Evolutionary conservation across 2,329 filamentous ascomycete species (phyloP), one percentile per base, ranked within the genome.

Genomic region (Aspergillus carbonarius): DNA sequence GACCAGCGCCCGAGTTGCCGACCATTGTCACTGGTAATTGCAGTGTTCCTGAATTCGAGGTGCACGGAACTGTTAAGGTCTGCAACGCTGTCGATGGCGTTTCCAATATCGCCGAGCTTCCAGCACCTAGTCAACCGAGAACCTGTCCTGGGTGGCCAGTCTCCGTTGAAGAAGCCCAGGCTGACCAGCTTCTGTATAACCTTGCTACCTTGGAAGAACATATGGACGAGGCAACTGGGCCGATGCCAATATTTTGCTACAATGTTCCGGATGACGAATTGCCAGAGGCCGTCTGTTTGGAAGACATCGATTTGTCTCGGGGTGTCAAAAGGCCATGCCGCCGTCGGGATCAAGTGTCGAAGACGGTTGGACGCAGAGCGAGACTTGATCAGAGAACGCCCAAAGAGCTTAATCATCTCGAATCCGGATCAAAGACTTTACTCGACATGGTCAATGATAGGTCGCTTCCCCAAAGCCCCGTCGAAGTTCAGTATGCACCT

Each of bases 261-360:
- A 6, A 54, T 2, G 46, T 56, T 4, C 52, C 56, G 5, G 59
- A 61, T 27, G 34, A 56, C 12, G 25, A 60, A 27, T 42, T 59
- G 6, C 57, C 57, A 0, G 34, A 17, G 4, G 34, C 37, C 0
- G 40, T 58, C 17, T 32, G 15, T 15, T 40, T 60, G 35, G 12
- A 27, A 12, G 57, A 63, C 5, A 17, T 61, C 12, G 53, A 63
- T 27, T 10, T 61, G 15, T 47, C 44, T 8, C 13, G 23, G 37
- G 54, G 58, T 5, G 7, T 53, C n/a, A 50, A 39, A 15, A 49
- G 39, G 12, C 39, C 50, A 13, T 17, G 42, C 18, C 15, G 42
- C 23, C 20, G 15, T n/a, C 12, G 20, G 7, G 9, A 47, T 13
- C 42, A 2, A 10, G 20, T 15, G 15, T 20, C 35, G n/a, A 20